Conservation (phyloP, 129 eudicot species). For the Arctium lappa region DNA sequence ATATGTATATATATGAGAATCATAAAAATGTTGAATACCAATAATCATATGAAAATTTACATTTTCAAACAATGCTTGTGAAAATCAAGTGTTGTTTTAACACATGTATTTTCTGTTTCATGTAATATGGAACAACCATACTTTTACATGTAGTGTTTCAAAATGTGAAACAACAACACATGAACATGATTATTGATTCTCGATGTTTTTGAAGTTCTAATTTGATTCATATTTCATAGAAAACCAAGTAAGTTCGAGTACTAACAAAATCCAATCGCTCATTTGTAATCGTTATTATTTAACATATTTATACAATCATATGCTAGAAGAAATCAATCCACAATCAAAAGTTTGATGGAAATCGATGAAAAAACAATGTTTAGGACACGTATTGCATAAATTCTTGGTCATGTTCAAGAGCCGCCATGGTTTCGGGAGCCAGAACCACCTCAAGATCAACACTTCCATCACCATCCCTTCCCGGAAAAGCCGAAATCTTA, state of each 20-base stretch:
- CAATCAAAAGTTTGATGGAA: background rate
- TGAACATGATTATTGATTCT: background rate
- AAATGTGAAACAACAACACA: background rate
- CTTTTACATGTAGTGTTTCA: no score
- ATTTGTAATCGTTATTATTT: background rate
- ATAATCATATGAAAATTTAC: no score
- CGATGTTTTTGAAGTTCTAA: background rate
- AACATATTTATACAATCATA: background rate
- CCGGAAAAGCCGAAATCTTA: constrained; percentile 78
- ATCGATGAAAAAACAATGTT: background rate
- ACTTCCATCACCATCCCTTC: constrained; percentile 54
- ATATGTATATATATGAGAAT: no score
- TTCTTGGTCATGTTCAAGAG: constrained; percentile 51
- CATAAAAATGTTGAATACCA: no score
- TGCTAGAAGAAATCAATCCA: background rate
- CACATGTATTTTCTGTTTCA: no score
- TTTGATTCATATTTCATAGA: background rate
- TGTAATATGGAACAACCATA: no score
- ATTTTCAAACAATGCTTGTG: no score
- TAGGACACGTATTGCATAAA: constrained; percentile 74
- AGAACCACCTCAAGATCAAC: constrained; percentile 84
- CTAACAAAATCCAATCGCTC: background rate
- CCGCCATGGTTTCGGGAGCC: constrained; percentile 60
- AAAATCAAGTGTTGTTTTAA: no score
- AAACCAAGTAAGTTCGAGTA: background rate